These are phyloP conservation scores for Tirmania nivea DNA, from an alignment of 495 filamentous ascomycete species.

Conservation along the genomic window DNA sequence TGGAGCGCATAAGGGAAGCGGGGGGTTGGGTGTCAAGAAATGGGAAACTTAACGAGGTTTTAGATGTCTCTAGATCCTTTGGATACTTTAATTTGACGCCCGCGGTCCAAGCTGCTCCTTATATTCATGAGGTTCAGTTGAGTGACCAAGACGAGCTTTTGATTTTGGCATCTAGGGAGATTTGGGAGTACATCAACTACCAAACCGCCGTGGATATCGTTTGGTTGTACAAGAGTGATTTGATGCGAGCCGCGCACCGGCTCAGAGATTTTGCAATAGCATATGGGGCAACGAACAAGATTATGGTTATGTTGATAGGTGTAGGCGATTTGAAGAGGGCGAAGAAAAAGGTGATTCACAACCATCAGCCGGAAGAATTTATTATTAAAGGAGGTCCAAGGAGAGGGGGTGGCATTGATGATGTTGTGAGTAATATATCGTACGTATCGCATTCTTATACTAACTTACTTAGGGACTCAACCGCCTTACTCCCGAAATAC, in stretches of 20 bases:
- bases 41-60: constrained; percentile 74
- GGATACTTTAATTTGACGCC: constrained; percentile 86
- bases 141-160: constrained; percentile 87
- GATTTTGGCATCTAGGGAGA: constrained; percentile 68
- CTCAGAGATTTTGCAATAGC: constrained; percentile 87
- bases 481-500: constrained; percentile 69
- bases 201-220: constrained; percentile 83
- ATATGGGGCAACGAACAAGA: constrained; percentile 76
- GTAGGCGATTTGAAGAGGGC: constrained; percentile 73
- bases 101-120: constrained; percentile 72
- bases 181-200: constrained; percentile 83
- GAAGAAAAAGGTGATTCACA: constrained; percentile 32
- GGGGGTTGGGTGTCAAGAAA: constrained; percentile 89
- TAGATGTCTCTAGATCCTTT: constrained; percentile 84
- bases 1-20: constrained; percentile 76
- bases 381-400: constrained; percentile 40
- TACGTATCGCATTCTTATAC: not conserved
- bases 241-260: constrained; percentile 94
- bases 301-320: constrained; percentile 97
- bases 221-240: constrained; percentile 40
- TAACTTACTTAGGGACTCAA: constrained; percentile 27
- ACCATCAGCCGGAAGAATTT: constrained; percentile 5
- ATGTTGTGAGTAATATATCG: constrained; percentile 34
- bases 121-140: constrained; percentile 56
- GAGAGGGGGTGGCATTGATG: constrained; percentile 39